Percentiles rank a stretch among this genome's conserved stretches.
Evolutionary conservation across 2,329 filamentous ascomycete genomes (phyloP).

Genomic region (Bimuria novae-zelandiae): DNA sequence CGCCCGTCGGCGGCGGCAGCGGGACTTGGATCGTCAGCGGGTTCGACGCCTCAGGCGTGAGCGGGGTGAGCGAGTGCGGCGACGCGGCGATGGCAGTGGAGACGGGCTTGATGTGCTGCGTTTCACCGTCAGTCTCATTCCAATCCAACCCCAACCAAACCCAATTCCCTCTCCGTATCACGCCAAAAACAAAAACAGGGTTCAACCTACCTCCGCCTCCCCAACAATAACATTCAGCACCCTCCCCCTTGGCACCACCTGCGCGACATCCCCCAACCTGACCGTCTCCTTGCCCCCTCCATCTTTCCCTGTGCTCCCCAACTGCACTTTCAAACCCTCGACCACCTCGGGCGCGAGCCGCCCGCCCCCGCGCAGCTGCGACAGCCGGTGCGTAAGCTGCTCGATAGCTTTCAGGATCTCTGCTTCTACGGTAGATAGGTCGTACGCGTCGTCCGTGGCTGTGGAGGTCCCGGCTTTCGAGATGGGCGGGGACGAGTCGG

Average conservation of each 20-base stretch:
- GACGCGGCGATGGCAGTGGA: conserved; percentile 58
- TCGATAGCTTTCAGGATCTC: conserved; percentile 61
- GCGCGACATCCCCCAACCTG: conserved; percentile 65
- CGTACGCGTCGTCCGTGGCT: conserved; percentile 60
- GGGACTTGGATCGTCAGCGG: conserved; percentile 59
- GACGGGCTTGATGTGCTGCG: conserved; percentile 60
- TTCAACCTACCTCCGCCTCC: conserved; percentile 62
- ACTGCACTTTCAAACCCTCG: conserved; percentile 63
- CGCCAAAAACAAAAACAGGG: neutral
- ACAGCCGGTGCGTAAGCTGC: conserved; percentile 64
- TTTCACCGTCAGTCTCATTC: conserved; percentile 4
- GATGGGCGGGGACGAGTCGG: conserved; percentile 41
- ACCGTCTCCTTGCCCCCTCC: conserved; percentile 53
- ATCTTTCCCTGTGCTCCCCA: conserved; percentile 51
- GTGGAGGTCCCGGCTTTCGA: conserved; percentile 32
- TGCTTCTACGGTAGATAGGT: conserved; percentile 62
- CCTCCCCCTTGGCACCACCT: conserved; percentile 68
- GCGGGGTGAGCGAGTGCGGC: conserved; percentile 56
- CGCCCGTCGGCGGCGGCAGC: conserved; percentile 62
- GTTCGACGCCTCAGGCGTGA: conserved; percentile 55
- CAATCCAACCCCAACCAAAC: no score
- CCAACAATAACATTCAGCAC: conserved; percentile 65
- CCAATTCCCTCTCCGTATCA: neutral
- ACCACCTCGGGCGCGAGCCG: conserved; percentile 65
- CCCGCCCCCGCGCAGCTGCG: conserved; percentile 65